Percentiles rank a stretch among this genome's conserved stretches.
phyloP scores from a whole-genome alignment of 2,329 filamentous ascomycete genomes.

The Colletotrichum brevisporum region DNA sequence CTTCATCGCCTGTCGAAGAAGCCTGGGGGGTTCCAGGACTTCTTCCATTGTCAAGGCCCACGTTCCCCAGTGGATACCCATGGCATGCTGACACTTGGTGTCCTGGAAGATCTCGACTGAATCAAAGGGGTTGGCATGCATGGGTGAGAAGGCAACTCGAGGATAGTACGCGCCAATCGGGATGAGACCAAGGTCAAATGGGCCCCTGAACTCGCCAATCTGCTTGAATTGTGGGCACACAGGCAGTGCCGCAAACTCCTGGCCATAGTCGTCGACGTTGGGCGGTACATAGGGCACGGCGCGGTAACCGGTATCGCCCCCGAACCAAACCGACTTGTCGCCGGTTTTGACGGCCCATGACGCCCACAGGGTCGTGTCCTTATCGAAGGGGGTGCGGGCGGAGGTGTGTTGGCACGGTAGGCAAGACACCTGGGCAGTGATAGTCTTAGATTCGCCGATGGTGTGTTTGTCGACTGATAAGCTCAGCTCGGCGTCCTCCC shows the following conservation, averaged over 20 bases:
- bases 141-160: constrained; percentile 78
- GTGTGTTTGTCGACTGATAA: constrained; percentile 61
- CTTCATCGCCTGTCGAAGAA: constrained; percentile 80
- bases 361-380: constrained; percentile 85
- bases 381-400: constrained; percentile 78
- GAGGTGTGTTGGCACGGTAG: constrained; percentile 89
- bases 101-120: constrained; percentile 91
- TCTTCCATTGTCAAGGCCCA: constrained; percentile 91
- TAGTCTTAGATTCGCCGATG: constrained; percentile 57
- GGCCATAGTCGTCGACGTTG: constrained; percentile 78
- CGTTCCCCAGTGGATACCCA: constrained; percentile 94
- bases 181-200: constrained; percentile 92
- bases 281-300: constrained; percentile 76
- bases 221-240: constrained; percentile 87
- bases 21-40: constrained; percentile 83
- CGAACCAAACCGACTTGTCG: constrained; percentile 87
- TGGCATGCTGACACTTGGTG: constrained; percentile 80
- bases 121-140: constrained; percentile 91
- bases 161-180: constrained; percentile 93
- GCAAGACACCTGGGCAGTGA: constrained; percentile 81
- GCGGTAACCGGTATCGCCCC: constrained; percentile 92
- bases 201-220: constrained; percentile 84
- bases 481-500: constrained; percentile 84
- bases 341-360: constrained; percentile 86
- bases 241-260: constrained; percentile 76